Evolutionary conservation across 768 basidiomycete genomes (phyloP), one percentile per base, ranked within the genome.

Genomic region (Mrakia frigida): DNA sequence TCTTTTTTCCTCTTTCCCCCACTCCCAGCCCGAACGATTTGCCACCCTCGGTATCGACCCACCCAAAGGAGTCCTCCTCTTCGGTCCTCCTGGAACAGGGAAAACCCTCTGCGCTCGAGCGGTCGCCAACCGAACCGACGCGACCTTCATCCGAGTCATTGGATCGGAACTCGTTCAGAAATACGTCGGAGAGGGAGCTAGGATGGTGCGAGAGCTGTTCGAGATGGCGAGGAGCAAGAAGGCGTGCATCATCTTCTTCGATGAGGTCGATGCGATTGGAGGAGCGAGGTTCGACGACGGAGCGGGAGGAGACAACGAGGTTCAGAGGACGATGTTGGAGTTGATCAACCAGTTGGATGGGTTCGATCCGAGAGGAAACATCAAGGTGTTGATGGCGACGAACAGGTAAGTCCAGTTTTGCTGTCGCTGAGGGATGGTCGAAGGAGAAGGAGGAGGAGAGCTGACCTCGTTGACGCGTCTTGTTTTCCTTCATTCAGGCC

Each of bases 131-230:
- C 89, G 97, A 71, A 98, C 97, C 72, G 97, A 98, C 84, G 96
- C 95, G 31, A 98, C 97, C 0, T 99, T 99, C 83, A 99, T 99
- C 82, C 92, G 97, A 80, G 97, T 99, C 73, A 98, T 98, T 82
- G 97, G 97, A 21, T 98, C 96, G 18, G 97, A 99, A 83, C 87
- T 99, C 23, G 97, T 99, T n/a, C 97, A 99, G 84, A 99, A 99
- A 84, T 99, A 99, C 82, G 97, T 99, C 70, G 97, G 97, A 67
- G 97, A 99, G 84, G 97, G 97, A 77, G 97, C 97, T 10, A 87
- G 97, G 77, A 98, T 98, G 97, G 95, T 99, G 25, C 90, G 97
- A 68, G 97, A 98, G 82, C 86, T 98, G 76, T 99, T 99, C 84
- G 97, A 98, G 85, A 98, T 98, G 96, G 97, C 97, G 41, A 88